Base-by-base conservation (phyloP, 495 filamentous ascomycete genomes). In the Aspergillus coremiiformis region DNA sequence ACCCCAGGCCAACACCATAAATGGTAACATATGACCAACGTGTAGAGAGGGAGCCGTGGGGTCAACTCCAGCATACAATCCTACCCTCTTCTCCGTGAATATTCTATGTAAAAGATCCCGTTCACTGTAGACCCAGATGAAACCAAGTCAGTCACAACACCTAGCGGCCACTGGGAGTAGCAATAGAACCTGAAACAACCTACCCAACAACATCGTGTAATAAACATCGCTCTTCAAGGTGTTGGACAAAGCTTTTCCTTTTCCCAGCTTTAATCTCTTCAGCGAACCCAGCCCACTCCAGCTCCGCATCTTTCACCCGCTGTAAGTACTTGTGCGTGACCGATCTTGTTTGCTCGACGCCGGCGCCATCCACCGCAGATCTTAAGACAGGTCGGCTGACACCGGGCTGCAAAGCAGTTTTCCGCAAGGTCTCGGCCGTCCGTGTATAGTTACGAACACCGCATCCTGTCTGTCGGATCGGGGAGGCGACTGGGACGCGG, bases 1-100 rank as follows among this genome's bases (percentile, higher is more conserved):
- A 73, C 89, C 85, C 87, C 93, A 96, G 52, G 90, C 92, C 23
- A 96, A 68, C 0, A 89, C 83, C 93, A 99, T 97, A 37, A 97
- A 77, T 8, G 93, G 92, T 9, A 97, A 70, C 50, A 99, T 81
- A 66, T 99, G 90, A 26, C 93, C 93, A 49, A 97, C 75, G 64
- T 99, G 93, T 56, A 97, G 72, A 4, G 91, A 96, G 22, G 81
- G 78, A 3, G 92, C 94, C 0, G 94, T 96, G 11, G 93, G 90
- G 59, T 99, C 93, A 44, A 99, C 78, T 51, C 93, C 93, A 33
- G 86, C 85, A 62, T 99, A 99, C 45, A 83, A 83, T 26, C 86
- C 87, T 49, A 86, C 77, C 52, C 86, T 76, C 61, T 84, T 85
- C 30, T 74, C 65, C 6, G 77, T 84, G 67, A 96, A 79, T 9